phyloP scores from a whole-genome alignment of 805 yeast species.

The Wickerhamomyces tratensis region DNA sequence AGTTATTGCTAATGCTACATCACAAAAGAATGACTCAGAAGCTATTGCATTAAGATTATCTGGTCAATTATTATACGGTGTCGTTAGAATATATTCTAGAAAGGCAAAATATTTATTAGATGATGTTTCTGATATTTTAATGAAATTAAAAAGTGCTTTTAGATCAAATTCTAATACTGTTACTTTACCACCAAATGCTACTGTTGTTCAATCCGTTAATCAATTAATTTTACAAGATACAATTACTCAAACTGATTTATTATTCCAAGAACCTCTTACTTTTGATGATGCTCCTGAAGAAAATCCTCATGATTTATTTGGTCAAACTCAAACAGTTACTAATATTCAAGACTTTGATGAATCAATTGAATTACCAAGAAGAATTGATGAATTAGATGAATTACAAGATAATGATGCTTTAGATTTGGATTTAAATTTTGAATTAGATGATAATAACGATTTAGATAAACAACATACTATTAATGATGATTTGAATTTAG shows the following conservation, averaged over 20 bases:
- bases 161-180: conserved; percentile 33
- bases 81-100: conserved; percentile 76
- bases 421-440: conserved; percentile 44
- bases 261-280: conserved; percentile 51
- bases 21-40: conserved; percentile 25
- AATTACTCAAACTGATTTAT: conserved; percentile 66
- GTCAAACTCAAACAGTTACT: conserved; percentile 8
- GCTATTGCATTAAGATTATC: conserved; percentile 73
- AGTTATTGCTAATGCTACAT: conserved; percentile 45
- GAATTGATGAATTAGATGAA: conserved; percentile 19
- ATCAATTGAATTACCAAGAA: conserved; percentile 63
- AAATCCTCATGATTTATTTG: conserved; percentile 10
- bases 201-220: conserved; percentile 49
- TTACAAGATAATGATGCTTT: conserved; percentile 32
- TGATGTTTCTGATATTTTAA: conserved; percentile 71
- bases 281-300: conserved; percentile 15
- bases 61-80: conserved; percentile 80
- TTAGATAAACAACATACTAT: background rate
- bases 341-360: conserved; percentile 29
- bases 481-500: conserved; percentile 19
- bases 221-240: conserved; percentile 64
- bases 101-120: conserved; percentile 77
- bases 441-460: conserved; percentile 20
- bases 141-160: conserved; percentile 63
- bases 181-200: conserved; percentile 49